Conservation (phyloP, 257 asterid genomes). For the Nicotiana otophora region DNA sequence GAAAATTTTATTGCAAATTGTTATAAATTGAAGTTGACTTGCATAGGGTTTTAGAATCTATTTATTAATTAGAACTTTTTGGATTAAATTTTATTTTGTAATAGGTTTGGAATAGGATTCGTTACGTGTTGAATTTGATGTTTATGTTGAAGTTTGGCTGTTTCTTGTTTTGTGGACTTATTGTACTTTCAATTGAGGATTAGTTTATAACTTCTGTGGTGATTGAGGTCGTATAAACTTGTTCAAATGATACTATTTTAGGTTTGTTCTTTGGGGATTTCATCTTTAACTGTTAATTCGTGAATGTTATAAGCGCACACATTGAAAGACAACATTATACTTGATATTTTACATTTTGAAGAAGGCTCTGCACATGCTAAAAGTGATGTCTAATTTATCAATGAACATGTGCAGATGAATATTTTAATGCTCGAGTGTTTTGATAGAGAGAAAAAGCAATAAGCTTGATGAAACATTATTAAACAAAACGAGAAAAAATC, state of each 20-base stretch:
- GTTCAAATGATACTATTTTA: neutral
- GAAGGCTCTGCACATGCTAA: neutral
- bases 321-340: neutral
- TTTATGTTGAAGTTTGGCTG: neutral
- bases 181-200: neutral
- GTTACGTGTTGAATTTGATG: neutral
- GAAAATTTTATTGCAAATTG: neutral
- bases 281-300: neutral
- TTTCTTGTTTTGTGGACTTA: neutral
- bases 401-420: neutral
- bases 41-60: neutral
- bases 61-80: neutral
- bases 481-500: neutral
- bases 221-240: neutral
- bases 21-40: neutral
- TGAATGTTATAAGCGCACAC: neutral
- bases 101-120: neutral
- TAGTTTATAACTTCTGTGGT: neutral
- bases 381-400: neutral
- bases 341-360: neutral
- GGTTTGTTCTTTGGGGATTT: neutral
- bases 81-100: neutral
- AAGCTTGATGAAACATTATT: neutral
- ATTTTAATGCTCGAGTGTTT: neutral
- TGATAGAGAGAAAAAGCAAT: neutral